Evolutionary conservation across 2,329 filamentous ascomycete genomes (phyloP), one percentile per base, ranked within the genome.

Genomic region (Fusarium armeniacum): DNA sequence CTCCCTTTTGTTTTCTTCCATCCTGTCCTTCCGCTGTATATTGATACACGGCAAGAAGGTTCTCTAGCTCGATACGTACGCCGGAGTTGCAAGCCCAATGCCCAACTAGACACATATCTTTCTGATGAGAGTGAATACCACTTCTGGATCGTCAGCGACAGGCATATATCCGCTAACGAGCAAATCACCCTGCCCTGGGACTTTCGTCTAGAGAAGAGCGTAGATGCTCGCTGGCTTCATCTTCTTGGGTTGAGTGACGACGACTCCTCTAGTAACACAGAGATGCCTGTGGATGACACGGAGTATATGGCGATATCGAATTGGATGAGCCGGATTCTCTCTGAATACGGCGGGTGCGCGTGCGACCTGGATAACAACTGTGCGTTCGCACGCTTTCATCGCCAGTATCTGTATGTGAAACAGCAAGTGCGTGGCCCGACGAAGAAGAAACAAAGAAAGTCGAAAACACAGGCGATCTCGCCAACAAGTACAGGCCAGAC

Each of bases 111-210:
- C 77, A 97, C 94, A 0, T 92, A 94, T 70, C 87, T 98, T 49
- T 93, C 93, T 3, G 90, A 89, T 47, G 86, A 87, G 5, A 90
- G 89, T 2, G 91, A 95, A 70, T 97, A 95, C 76, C 93, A 96
- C 76, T 97, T 98, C 78, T 98, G 95, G 87, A 90, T 98, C 68
- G 89, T 97, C 62, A 94, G 93, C 73, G 93, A 93, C 72, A 87
- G 91, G 55, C 86, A 90, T 38, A 94, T 98, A 58, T 80, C 85
- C 18, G 83, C 89, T 2, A 83, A 85, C 41, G 88, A 90, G 73
- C 87, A 89, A 73, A 88, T 87, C 74, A 93, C 84, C 28, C 87
- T 85, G 72, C 87, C 82, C 55, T 93, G 84, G 93, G 93, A 89
- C 76, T 95, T 85, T 80, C 87, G 79, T 70, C 86, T 86, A 70